These are phyloP conservation scores for Albizia julibrissin DNA, from an alignment of 306 rosid genomes.

Conservation along the genomic window DNA sequence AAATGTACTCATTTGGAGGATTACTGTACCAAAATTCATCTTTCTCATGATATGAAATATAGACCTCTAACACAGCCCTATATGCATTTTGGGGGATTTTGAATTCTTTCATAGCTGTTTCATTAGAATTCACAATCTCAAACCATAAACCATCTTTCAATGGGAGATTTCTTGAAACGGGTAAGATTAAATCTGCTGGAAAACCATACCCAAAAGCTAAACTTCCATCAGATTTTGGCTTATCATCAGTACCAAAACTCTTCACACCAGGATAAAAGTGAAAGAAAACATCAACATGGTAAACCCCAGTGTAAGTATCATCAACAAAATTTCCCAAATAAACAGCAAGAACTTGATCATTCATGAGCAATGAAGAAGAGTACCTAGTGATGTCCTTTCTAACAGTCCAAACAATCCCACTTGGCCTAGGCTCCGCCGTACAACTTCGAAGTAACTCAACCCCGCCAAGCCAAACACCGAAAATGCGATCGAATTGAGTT, in stretches of 20 bases:
- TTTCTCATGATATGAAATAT: constrained; percentile 88
- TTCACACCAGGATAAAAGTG: constrained; percentile 62
- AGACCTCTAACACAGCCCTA: constrained; percentile 88
- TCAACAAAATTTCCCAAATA: constrained; percentile 70
- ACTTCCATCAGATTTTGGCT: constrained; percentile 10
- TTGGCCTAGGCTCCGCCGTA: constrained; percentile 81
- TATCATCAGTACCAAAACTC: background rate
- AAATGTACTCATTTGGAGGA: constrained; percentile 63
- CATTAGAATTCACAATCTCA: constrained; percentile 50
- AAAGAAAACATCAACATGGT: constrained; percentile 71
- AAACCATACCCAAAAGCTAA: constrained; percentile 39
- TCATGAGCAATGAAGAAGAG: constrained; percentile 48
- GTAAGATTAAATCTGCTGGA: constrained; percentile 81
- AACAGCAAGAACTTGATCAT: constrained; percentile 73
- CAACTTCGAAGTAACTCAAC: constrained; percentile 90
- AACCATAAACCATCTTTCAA: constrained; percentile 33
- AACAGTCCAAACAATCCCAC: constrained; percentile 83
- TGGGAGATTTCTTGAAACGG: constrained; percentile 69
- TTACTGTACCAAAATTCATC: constrained; percentile 88
- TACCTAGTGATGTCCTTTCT: constrained; percentile 88
- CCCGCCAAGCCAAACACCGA: constrained; percentile 94
- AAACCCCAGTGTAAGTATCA: constrained; percentile 71
- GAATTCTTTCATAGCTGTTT: constrained; percentile 55
- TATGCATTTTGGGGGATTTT: constrained; percentile 69
- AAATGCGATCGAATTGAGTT: constrained; percentile 84